Conservation (phyloP, 2,329 filamentous ascomycete species). For the Metarhizium brunneum region DNA sequence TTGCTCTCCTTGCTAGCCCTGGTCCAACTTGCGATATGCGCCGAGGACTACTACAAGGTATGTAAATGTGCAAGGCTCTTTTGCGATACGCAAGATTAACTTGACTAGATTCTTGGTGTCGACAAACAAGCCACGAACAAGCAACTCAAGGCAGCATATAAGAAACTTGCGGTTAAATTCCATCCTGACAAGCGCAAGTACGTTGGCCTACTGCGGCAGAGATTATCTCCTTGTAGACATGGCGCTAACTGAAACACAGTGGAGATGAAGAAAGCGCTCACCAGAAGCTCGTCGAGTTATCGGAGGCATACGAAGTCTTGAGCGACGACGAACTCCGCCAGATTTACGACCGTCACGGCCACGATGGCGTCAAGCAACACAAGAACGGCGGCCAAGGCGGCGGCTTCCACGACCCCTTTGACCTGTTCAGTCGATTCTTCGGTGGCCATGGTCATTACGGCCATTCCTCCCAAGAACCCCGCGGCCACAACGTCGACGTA, state of each 20-base stretch:
- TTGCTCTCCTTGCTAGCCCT: conserved; percentile 44
- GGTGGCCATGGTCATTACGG: conserved; percentile 82
- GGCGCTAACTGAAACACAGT: conserved; percentile 30
- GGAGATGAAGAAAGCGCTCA: conserved; percentile 69
- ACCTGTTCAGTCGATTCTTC: conserved; percentile 94
- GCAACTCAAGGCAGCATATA: conserved; percentile 90
- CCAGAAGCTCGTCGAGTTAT: conserved; percentile 86
- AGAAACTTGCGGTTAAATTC: conserved; percentile 85
- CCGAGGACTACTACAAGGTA: conserved; percentile 75
- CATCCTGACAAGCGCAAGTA: conserved; percentile 98
- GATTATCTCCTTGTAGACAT: background rate
- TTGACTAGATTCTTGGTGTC: conserved; percentile 62
- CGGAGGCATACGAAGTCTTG: conserved; percentile 91
- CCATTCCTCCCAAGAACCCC: conserved; percentile 61
- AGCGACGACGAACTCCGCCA: conserved; percentile 69
- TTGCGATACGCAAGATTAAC: background rate
- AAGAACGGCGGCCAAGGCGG: conserved; percentile 50
- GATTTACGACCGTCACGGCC: conserved; percentile 90
- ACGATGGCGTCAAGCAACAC: conserved; percentile 81
- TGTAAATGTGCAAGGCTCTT: conserved; percentile 1
- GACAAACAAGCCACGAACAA: conserved; percentile 71
- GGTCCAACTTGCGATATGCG: conserved; percentile 44
- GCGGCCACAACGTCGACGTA: conserved; percentile 84
- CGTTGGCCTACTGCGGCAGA: conserved; percentile 21
- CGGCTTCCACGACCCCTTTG: conserved; percentile 75